Conservation (phyloP, 106 monocot species). For the Dendrobium chrysotoxum region DNA sequence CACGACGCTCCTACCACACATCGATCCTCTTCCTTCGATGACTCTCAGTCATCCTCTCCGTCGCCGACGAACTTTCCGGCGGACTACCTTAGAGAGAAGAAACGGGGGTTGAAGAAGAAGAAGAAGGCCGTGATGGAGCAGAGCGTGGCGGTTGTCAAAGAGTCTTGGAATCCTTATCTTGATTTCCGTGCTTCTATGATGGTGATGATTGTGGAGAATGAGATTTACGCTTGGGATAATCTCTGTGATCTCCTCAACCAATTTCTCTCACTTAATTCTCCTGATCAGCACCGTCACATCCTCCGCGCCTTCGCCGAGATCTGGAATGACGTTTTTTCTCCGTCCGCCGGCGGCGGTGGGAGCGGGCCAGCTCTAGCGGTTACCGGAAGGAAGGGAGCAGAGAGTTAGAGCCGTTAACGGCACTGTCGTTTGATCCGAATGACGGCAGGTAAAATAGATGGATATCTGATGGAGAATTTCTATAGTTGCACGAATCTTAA, state of each 20-base stretch:
- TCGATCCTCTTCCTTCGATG: not conserved
- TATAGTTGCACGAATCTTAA: no score
- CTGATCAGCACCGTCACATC: slow-evolving; percentile 63
- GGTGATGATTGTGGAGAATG: slow-evolving; percentile 71
- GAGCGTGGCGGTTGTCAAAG: slow-evolving; percentile 59
- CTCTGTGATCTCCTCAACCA: slow-evolving; percentile 47
- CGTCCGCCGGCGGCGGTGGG: not conserved
- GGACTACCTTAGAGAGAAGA: not conserved
- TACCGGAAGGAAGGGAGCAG: no score
- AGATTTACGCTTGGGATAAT: slow-evolving; percentile 62
- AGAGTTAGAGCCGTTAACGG: no score
- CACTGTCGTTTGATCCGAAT: no score
- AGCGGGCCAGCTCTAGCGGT: no score
- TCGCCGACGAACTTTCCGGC: slow-evolving; percentile 4
- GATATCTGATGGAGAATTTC: no score
- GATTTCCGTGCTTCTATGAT: slow-evolving; percentile 68
- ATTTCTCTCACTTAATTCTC: slow-evolving; percentile 59
- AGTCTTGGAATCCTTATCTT: slow-evolving; percentile 47
- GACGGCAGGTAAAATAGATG: no score
- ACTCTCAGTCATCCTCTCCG: slow-evolving; percentile 8
- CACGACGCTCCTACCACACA: not conserved
- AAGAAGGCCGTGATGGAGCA: slow-evolving; percentile 11
- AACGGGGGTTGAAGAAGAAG: not conserved
- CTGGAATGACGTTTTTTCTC: slow-evolving; percentile 25
- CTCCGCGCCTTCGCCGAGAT: slow-evolving; percentile 74